A percentile compares a stretch with the other conserved stretches of the same genome.
These are phyloP conservation scores for Botryobasidium botryosum DNA, from an alignment of 768 basidiomycete genomes.

Conservation along the genomic window DNA sequence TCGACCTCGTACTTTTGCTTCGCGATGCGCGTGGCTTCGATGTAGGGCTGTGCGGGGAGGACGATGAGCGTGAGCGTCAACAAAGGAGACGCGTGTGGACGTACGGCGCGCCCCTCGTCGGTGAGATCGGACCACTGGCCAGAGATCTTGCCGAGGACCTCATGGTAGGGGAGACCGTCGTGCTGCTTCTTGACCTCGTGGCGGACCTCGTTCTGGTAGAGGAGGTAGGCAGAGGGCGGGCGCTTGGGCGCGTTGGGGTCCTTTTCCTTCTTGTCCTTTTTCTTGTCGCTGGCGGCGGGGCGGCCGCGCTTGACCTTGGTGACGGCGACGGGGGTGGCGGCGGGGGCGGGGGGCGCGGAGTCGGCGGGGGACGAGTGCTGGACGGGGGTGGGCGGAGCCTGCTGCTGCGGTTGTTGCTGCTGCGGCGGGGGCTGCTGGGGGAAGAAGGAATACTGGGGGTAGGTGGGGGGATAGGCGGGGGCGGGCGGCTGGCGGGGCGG, in stretches of 20 bases:
- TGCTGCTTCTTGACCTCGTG: constrained; percentile 47
- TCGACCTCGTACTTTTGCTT: constrained; percentile 29
- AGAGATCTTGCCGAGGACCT: constrained; percentile 54
- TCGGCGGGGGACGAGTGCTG: not conserved
- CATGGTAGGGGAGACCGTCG: constrained; percentile 48
- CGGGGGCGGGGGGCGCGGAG: not conserved
- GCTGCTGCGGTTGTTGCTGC: not conserved
- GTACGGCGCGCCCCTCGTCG: constrained; percentile 55
- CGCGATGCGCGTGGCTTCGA: constrained; percentile 14
- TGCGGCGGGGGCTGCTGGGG: too few relatives aligned
- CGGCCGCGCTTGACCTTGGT: not conserved
- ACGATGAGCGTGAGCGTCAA: constrained; percentile 8
- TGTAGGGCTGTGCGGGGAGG: constrained; percentile 30
- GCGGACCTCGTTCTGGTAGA: constrained; percentile 87
- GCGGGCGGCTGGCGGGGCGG: not conserved
- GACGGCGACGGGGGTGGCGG: not conserved
- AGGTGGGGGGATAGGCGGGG: too few relatives aligned
- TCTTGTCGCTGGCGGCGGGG: constrained; percentile 30
- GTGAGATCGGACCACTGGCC: constrained; percentile 57
- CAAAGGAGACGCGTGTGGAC: constrained; percentile 18
- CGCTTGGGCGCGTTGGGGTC: constrained; percentile 93
- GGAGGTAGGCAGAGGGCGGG: constrained; percentile 80
- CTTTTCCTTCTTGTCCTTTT: constrained; percentile 43
- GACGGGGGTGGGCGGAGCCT: not conserved
- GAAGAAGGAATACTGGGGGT: too few relatives aligned